These are phyloP conservation scores for Epichloe sibirici DNA, from an alignment of 2,329 filamentous ascomycete genomes.

Conservation along the genomic window DNA sequence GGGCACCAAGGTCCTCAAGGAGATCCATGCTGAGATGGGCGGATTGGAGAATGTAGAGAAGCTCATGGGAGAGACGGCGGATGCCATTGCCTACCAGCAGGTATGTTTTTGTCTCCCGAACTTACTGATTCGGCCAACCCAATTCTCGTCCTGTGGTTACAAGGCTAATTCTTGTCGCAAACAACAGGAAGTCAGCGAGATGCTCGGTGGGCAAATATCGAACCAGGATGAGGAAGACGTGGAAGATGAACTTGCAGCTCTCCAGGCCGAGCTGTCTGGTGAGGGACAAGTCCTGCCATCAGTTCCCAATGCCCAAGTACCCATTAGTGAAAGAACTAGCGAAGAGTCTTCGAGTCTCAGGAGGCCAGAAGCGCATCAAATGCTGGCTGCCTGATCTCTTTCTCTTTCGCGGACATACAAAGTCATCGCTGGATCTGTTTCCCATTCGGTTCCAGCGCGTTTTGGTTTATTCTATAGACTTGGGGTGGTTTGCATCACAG, in stretches of 20 bases:
- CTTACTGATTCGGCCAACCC: background rate
- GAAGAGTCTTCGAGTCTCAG: background rate
- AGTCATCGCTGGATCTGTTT: background rate
- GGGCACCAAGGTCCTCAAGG: constrained; percentile 76
- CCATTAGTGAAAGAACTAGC: constrained; percentile 6
- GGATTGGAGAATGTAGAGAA: constrained; percentile 90
- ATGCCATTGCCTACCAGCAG: constrained; percentile 83
- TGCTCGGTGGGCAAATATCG: constrained; percentile 78
- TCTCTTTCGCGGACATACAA: background rate
- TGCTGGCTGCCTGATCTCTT: constrained; percentile 23
- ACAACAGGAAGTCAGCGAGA: constrained; percentile 74
- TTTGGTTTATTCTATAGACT: constrained; percentile 4
- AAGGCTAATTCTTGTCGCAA: constrained; percentile 2
- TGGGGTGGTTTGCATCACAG: constrained; percentile 4
- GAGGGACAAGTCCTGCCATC: constrained; percentile 16
- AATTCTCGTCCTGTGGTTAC: background rate
- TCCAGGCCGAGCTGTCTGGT: constrained; percentile 41
- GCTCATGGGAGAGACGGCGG: constrained; percentile 83
- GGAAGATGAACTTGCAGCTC: constrained; percentile 79
- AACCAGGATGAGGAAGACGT: constrained; percentile 97
- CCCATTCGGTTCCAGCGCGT: background rate
- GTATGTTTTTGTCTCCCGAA: constrained; percentile 30
- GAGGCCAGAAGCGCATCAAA: constrained; percentile 22
- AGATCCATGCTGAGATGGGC: constrained; percentile 93
- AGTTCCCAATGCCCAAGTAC: constrained; percentile 22